Percentiles rank a stretch among this genome's conserved stretches.
phyloP scores from a whole-genome alignment of 2,329 filamentous ascomycete species.

The Seiridium unicorne region DNA sequence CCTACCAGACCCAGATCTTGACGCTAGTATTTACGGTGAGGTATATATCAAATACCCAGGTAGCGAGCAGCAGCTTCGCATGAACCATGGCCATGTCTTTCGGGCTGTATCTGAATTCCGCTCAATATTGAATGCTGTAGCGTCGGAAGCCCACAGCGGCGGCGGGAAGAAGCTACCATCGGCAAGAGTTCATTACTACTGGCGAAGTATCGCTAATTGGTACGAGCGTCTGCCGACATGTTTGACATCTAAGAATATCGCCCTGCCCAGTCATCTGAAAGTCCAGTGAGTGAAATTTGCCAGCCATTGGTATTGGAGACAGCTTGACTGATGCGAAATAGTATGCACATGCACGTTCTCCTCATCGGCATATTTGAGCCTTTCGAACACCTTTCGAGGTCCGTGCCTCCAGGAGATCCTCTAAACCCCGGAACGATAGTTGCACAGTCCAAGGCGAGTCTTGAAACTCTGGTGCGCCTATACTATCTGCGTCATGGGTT shows the following conservation, averaged over 20 bases:
- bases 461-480: slow-evolving; percentile 26
- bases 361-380: slow-evolving; percentile 30
- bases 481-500: slow-evolving; percentile 31
- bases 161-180: slow-evolving; percentile 13
- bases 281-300: slow-evolving; percentile 29
- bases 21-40: slow-evolving; percentile 32
- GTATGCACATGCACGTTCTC: slow-evolving; percentile 35
- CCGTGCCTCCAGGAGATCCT: slow-evolving; percentile 8
- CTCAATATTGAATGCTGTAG: slow-evolving; percentile 32
- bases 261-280: slow-evolving; percentile 32
- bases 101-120: slow-evolving; percentile 25
- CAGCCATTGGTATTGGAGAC: background rate
- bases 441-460: slow-evolving; percentile 16
- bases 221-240: slow-evolving; percentile 21
- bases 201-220: slow-evolving; percentile 23
- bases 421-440: slow-evolving; percentile 14
- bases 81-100: slow-evolving; percentile 26
- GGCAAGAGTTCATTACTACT: slow-evolving; percentile 18
- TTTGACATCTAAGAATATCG: slow-evolving; percentile 26
- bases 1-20: slow-evolving; percentile 25
- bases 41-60: slow-evolving; percentile 34
- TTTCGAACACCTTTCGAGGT: slow-evolving; percentile 12
- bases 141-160: slow-evolving; percentile 11
- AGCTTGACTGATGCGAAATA: slow-evolving; percentile 12
- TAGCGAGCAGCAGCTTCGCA: slow-evolving; percentile 16